phyloP scores from a whole-genome alignment of 306 rosid species.

The Dalbergia cochinchinensis region DNA sequence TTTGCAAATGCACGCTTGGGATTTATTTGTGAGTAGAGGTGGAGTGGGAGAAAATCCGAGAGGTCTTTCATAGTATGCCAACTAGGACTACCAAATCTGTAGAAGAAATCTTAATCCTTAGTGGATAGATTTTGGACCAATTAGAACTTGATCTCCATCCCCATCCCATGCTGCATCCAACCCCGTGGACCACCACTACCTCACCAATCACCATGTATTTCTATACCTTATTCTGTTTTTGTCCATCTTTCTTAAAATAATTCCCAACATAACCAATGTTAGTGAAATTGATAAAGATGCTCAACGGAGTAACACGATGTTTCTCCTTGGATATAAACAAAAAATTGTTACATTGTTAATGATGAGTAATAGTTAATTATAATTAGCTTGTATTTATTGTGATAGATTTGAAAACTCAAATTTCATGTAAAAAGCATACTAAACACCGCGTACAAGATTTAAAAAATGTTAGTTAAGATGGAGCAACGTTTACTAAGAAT shows the following conservation, averaged over 20 bases:
- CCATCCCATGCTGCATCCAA: conserved; percentile 41
- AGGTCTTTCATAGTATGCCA: conserved; percentile 49
- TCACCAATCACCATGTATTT: not conserved
- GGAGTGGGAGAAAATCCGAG: conserved; percentile 41
- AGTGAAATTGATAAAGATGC: too few relatives aligned
- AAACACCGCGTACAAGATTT: too few relatives aligned
- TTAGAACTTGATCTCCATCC: conserved; percentile 53
- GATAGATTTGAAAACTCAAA: too few relatives aligned
- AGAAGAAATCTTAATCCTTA: conserved; percentile 43
- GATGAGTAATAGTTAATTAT: too few relatives aligned
- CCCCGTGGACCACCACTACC: conserved; percentile 54
- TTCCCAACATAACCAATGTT: not conserved
- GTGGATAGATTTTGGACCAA: conserved; percentile 83
- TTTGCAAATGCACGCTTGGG: conserved; percentile 10
- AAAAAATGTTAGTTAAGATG: too few relatives aligned
- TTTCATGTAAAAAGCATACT: too few relatives aligned
- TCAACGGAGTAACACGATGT: too few relatives aligned
- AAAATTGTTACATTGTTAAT: too few relatives aligned
- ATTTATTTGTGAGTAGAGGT: conserved; percentile 27
- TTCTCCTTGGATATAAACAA: too few relatives aligned
- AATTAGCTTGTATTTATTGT: too few relatives aligned
- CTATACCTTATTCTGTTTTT: not conserved
- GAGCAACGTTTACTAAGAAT: too few relatives aligned
- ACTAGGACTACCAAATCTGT: conserved; percentile 66
- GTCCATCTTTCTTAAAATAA: not conserved